A percentile compares a stretch with the other conserved stretches of the same genome.
Conservation (phyloP, 768 basidiomycete species). For the Termitomyces titanicus region DNA sequence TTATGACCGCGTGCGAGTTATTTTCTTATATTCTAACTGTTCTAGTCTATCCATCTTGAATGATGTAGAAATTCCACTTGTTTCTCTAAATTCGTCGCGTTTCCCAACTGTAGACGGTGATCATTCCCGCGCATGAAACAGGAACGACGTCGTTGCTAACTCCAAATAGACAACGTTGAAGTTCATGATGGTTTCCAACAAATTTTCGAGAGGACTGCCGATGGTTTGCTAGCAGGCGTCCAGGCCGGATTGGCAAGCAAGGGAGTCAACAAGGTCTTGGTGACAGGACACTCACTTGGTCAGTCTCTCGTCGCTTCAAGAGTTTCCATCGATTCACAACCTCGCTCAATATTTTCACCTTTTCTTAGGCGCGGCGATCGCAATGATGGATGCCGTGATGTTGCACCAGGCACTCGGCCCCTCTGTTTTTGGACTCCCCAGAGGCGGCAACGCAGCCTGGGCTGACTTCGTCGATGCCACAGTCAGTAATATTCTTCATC, state of each 20-base stretch:
- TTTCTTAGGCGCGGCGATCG: slow-evolving; percentile 36
- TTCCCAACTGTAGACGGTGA: slow-evolving; percentile 26
- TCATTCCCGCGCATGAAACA: slow-evolving; percentile 2
- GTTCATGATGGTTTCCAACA: slow-evolving; percentile 38
- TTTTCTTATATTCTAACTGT: neutral
- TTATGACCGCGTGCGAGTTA: too few relatives aligned
- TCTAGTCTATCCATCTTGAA: slow-evolving; percentile 31
- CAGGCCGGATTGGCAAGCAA: slow-evolving; percentile 24
- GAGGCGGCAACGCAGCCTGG: slow-evolving; percentile 41
- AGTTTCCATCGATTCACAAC: neutral
- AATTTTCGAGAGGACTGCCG: slow-evolving; percentile 35
- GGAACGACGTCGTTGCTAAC: neutral
- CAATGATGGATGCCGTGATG: slow-evolving; percentile 41
- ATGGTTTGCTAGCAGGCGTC: slow-evolving; percentile 27
- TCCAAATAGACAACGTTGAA: slow-evolving; percentile 22
- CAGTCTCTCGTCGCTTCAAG: neutral
- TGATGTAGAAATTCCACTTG: slow-evolving; percentile 27
- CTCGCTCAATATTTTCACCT: neutral
- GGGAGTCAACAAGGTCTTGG: slow-evolving; percentile 27
- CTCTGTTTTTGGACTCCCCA: slow-evolving; percentile 39
- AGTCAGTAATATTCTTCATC: slow-evolving; percentile 12
- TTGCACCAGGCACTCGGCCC: slow-evolving; percentile 33
- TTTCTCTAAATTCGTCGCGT: slow-evolving; percentile 25
- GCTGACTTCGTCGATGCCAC: slow-evolving; percentile 37
- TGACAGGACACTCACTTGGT: slow-evolving; percentile 42